Base-by-base conservation (phyloP, 257 asterid genomes). In the Solanum dulcamara region DNA sequence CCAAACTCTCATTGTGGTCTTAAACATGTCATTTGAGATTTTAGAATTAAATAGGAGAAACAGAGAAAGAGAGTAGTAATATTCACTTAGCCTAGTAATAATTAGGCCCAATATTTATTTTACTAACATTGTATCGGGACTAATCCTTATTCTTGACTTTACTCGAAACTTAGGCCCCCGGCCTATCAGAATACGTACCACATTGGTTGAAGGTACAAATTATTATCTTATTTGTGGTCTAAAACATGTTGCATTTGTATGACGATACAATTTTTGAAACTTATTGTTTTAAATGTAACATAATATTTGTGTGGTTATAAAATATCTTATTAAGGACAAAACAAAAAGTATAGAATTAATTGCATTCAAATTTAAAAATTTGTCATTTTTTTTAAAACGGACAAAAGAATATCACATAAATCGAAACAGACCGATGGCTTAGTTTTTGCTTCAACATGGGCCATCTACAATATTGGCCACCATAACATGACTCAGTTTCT, bases 361-460 rank as follows among this genome's bases (percentile, higher is more conserved):
- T 32, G 14, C 12, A n/a, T 10, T 4, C 3, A 67, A 32, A 1
- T 32, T 67, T 17, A 15, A 17, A 64, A 2, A 0, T 2, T 17
- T 67, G 4, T 32, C 2, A 7, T 2, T 17, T 33, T 32, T 66
- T 33, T 17, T 0, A 8, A 8, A 33, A 67, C 0, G 0, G 33
- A 7, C 0, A 0, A 18, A 67, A 33, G 22, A 1, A 4, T 67
- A 8, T 33, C 26, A 18, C 3, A 32, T 67, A 32, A 32, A 67
- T 11, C 5, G 0, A 60, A 11, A 11, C 35, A 11, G 4, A 4
- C 0, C 0, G 0, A 11, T 35, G 2, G 4, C 4, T 10, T 24
- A 10, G 18, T 60, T 60, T 60, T 60, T 60, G 68, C 17, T 60
- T 24, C 5, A 26, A 4, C 37, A 26, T 62, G 35, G 14, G 26